phyloP scores from a whole-genome alignment of 2,329 filamentous ascomycete species.

The Aspergillus sp. region DNA sequence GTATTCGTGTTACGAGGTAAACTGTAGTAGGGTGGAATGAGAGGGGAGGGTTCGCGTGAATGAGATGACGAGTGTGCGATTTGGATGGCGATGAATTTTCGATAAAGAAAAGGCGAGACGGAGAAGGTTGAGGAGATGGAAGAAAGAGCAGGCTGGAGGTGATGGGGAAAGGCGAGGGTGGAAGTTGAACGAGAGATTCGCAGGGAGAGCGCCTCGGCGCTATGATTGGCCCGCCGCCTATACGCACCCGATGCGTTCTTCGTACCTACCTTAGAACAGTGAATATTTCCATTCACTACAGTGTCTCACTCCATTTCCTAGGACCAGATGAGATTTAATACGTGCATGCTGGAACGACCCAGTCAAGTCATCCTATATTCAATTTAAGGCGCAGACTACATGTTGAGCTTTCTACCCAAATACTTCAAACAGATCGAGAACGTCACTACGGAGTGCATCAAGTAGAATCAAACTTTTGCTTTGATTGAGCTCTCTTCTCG shows the following conservation, averaged over 20 bases:
- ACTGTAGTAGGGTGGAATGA: background rate
- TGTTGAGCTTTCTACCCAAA: no score
- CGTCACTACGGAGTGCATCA: no score
- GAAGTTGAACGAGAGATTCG: no score
- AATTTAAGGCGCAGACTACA: no score
- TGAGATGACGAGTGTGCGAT: background rate
- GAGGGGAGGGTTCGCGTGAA: background rate
- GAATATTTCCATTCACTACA: no score
- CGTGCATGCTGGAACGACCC: background rate
- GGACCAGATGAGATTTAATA: no score
- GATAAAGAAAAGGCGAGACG: background rate
- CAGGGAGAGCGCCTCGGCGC: background rate
- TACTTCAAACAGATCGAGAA: no score
- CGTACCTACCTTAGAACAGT: no score
- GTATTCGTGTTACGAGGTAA: background rate
- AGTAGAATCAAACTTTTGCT: slow-evolving; percentile 19
- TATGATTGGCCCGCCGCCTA: background rate
- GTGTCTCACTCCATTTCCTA: no score
- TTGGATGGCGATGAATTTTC: background rate
- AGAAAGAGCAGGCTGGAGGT: slow-evolving; percentile 1
- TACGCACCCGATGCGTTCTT: no score
- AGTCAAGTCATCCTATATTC: background rate
- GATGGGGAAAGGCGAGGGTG: slow-evolving; percentile 9
- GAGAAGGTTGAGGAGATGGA: background rate
- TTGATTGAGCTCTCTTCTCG: slow-evolving; percentile 30